phyloP scores from a whole-genome alignment of 2,329 filamentous ascomycete genomes.

The Sclerotiophoma versabilis region DNA sequence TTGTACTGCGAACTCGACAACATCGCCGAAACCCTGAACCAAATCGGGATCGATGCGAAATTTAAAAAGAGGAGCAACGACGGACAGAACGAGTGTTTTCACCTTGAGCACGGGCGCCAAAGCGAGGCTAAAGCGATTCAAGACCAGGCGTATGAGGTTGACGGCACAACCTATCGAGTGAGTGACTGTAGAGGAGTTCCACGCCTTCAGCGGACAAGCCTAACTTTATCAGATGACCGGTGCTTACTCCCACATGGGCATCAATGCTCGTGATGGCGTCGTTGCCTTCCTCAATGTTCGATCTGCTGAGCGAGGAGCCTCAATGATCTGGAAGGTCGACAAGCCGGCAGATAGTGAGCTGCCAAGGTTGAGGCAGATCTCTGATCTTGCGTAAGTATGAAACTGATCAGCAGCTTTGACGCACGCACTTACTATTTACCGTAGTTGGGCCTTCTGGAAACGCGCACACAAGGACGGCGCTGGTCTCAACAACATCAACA shows the following conservation, averaged over 20 bases:
- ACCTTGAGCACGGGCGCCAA: background rate
- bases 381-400: conserved; percentile 4
- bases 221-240: conserved; percentile 2
- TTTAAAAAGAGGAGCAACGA: background rate
- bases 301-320: conserved; percentile 1
- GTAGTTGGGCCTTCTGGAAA: conserved; percentile 12
- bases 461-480: background rate
- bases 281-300: conserved; percentile 3
- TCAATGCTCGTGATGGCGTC: conserved; percentile 11
- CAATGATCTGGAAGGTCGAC: background rate
- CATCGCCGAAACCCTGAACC: background rate
- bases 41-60: background rate
- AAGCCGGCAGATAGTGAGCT: background rate
- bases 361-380: conserved; percentile 6
- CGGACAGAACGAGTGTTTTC: conserved; percentile 7
- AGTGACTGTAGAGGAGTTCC: background rate
- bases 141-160: conserved; percentile 2
- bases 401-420: background rate
- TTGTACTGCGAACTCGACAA: background rate
- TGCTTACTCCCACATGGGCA: background rate
- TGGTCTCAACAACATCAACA: conserved; percentile 3
- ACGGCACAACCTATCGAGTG: background rate
- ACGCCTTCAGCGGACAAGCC: background rate
- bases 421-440: background rate
- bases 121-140: background rate